A percentile compares a stretch with the other conserved stretches of the same genome.
Evolutionary conservation across 192 early-diverging fungal genomes (phyloP).

Genomic region (Physocladia obscura): DNA sequence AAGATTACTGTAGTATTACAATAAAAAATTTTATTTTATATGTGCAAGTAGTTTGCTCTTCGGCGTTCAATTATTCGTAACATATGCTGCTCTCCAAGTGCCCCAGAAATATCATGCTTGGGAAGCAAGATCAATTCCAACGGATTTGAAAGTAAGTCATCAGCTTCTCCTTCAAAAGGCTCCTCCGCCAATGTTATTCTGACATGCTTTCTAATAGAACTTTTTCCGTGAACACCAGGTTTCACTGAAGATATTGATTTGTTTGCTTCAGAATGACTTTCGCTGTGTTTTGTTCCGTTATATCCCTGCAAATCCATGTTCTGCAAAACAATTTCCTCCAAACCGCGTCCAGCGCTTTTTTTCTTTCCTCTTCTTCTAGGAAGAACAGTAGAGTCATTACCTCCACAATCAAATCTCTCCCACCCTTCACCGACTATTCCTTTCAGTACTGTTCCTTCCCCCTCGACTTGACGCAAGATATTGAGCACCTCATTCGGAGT

Average conservation of each 20-base stretch:
- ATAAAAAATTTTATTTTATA: not conserved
- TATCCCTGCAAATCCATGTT: slow-evolving; percentile 21
- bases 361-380: not conserved
- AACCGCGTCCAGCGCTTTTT: not conserved
- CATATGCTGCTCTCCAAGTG: slow-evolving; percentile 9
- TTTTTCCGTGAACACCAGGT: not conserved
- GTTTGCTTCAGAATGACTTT: not conserved
- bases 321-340: slow-evolving; percentile 17
- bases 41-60: not conserved
- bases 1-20: not conserved
- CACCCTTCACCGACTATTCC: slow-evolving; percentile 12
- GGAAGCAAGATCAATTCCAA: not conserved
- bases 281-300: too few relatives aligned
- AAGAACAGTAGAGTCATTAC: too few relatives aligned
- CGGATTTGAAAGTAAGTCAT: not conserved
- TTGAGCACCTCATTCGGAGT: slow-evolving; percentile 24
- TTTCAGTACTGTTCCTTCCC: slow-evolving; percentile 1
- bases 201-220: not conserved
- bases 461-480: slow-evolving; percentile 19
- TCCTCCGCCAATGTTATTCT: slow-evolving; percentile 4
- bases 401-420: not conserved
- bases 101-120: not conserved
- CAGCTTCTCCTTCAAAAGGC: slow-evolving; percentile 1
- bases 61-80: slow-evolving; percentile 18
- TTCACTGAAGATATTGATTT: not conserved